phyloP scores from a whole-genome alignment of 163 green algal genomes.

The Trebouxiophyceae sp. region DNA sequence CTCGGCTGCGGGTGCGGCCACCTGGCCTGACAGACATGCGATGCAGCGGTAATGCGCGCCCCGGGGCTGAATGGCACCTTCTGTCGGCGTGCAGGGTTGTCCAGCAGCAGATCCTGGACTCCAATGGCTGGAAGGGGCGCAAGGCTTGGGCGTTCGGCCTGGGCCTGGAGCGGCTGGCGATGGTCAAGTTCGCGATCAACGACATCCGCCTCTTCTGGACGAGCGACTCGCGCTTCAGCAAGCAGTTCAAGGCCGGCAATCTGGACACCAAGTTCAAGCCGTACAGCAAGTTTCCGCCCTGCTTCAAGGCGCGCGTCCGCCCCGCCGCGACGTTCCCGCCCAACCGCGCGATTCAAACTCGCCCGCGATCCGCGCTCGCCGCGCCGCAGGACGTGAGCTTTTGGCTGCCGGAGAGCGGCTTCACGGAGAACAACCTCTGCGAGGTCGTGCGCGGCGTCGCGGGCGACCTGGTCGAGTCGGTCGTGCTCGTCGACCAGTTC shows the following conservation, averaged over 20 bases:
- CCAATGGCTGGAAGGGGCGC: constrained; percentile 29
- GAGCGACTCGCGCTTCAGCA: constrained; percentile 85
- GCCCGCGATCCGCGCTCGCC: too few relatives aligned
- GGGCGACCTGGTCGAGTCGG: constrained; percentile 94
- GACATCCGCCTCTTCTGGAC: constrained; percentile 98
- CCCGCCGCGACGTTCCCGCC: too few relatives aligned
- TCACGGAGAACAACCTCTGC: constrained; percentile 99
- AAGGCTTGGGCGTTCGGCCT: constrained; percentile 97
- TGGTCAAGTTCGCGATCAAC: constrained; percentile 98
- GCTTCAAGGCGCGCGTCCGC: constrained; percentile 82
- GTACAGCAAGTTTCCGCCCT: constrained; percentile 94
- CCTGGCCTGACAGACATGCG: too few relatives aligned
- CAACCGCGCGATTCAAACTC: too few relatives aligned
- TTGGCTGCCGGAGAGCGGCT: constrained; percentile 77
- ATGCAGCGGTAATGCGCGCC: too few relatives aligned
- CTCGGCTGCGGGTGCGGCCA: constrained; percentile 83
- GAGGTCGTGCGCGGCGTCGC: constrained; percentile 67
- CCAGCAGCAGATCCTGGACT: constrained; percentile 47
- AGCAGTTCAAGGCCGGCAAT: constrained; percentile 80
- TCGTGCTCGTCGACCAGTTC: constrained; percentile 96
- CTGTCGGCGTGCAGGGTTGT: constrained; percentile 16
- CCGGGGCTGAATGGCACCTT: too few relatives aligned
- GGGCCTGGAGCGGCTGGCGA: constrained; percentile 96
- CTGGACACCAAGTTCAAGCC: constrained; percentile 79
- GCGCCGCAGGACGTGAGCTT: constrained; percentile 88